phyloP scores from a whole-genome alignment of 495 filamentous ascomycete genomes.

The Penicillium subrubescens region DNA sequence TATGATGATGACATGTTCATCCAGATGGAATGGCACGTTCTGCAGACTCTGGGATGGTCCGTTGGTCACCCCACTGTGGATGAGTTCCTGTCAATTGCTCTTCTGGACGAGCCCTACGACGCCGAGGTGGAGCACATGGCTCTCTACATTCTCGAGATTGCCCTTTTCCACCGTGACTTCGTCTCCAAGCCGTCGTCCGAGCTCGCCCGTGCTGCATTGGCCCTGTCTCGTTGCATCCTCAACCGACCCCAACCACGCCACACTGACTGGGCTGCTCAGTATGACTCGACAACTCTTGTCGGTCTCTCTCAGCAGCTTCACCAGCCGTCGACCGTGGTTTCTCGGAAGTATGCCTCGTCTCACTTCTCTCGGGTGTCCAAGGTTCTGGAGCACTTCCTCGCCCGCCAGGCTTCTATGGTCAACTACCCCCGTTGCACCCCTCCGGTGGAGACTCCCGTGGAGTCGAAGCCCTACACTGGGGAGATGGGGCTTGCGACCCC shows the following conservation, averaged over 20 bases:
- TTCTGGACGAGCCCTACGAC: slow-evolving; percentile 67
- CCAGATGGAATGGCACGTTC: slow-evolving; percentile 99
- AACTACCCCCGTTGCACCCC: slow-evolving; percentile 71
- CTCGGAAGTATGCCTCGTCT: slow-evolving; percentile 82
- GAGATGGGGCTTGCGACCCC: slow-evolving; percentile 73
- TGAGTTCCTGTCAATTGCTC: slow-evolving; percentile 78
- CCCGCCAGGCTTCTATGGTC: slow-evolving; percentile 75
- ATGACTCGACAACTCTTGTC: slow-evolving; percentile 77
- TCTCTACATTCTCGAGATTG: slow-evolving; percentile 89
- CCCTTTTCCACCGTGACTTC: slow-evolving; percentile 94
- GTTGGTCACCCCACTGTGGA: slow-evolving; percentile 96
- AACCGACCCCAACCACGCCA: slow-evolving; percentile 72
- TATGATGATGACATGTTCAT: slow-evolving; percentile 99
- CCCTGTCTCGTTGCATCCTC: slow-evolving; percentile 84
- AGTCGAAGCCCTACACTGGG: slow-evolving; percentile 55
- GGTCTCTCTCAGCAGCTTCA: slow-evolving; percentile 84
- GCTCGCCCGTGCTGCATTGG: slow-evolving; percentile 84
- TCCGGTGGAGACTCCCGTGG: slow-evolving; percentile 60
- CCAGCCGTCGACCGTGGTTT: slow-evolving; percentile 80
- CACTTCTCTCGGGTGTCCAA: slow-evolving; percentile 80
- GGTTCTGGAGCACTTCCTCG: slow-evolving; percentile 83
- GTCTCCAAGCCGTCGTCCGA: slow-evolving; percentile 86
- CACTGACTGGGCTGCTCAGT: slow-evolving; percentile 77
- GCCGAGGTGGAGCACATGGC: slow-evolving; percentile 92
- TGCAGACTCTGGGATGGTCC: slow-evolving; percentile 95